A percentile compares a stretch with the other conserved stretches of the same genome.
These are phyloP conservation scores for Chytridiales sp. DNA, from an alignment of 371 early-diverging fungal species.

Conservation along the genomic window DNA sequence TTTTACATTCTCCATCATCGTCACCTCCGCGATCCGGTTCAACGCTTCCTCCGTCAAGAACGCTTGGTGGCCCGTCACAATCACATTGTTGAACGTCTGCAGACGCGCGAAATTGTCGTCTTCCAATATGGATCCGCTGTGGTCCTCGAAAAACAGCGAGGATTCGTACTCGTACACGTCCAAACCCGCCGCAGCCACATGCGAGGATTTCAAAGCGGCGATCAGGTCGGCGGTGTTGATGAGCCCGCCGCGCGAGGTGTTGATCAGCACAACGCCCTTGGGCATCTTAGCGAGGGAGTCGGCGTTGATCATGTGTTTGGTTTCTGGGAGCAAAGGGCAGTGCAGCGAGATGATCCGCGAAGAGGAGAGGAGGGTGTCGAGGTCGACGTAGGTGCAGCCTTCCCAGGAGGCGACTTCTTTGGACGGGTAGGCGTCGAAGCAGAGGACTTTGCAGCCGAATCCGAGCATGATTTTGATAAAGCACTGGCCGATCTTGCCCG, in stretches of 20 bases:
- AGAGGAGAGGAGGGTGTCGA: constrained; percentile 34
- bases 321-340: constrained; percentile 39
- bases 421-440: constrained; percentile 45
- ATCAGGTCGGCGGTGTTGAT: constrained; percentile 43
- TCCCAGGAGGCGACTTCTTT: constrained; percentile 34
- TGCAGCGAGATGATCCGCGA: constrained; percentile 44
- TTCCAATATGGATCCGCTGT: constrained; percentile 29
- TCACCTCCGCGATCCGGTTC: constrained; percentile 29
- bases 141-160: constrained; percentile 44
- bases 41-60: constrained; percentile 47
- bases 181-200: constrained; percentile 43
- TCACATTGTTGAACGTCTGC: constrained; percentile 40
- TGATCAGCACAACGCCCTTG: constrained; percentile 44
- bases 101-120: constrained; percentile 41
- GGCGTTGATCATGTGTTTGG: constrained; percentile 43
- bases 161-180: constrained; percentile 56
- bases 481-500: constrained; percentile 48
- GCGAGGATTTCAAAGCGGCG: constrained; percentile 39
- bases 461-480: constrained; percentile 47
- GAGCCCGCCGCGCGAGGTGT: constrained; percentile 48
- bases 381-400: constrained; percentile 29
- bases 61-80: constrained; percentile 47
- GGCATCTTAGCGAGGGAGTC: constrained; percentile 41
- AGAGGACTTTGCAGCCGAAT: constrained; percentile 45
- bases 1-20: constrained; percentile 32